Percentiles rank a stretch among this genome's conserved stretches.
Evolutionary conservation across 495 filamentous ascomycete genomes (phyloP).

Genomic region (Clohesyomyces aquaticus): DNA sequence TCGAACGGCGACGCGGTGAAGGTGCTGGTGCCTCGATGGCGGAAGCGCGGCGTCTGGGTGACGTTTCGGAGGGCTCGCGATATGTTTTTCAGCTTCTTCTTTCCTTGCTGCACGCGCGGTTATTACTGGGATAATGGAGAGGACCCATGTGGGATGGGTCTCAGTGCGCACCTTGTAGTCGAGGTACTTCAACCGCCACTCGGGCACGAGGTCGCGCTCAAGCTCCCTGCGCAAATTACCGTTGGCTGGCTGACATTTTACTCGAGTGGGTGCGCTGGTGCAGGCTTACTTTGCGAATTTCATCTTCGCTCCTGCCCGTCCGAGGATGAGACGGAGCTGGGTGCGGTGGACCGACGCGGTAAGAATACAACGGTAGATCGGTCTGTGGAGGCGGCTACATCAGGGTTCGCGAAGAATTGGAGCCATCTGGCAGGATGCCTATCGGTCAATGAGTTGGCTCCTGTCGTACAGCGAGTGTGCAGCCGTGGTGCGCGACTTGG

Average conservation of each 20-base stretch:
- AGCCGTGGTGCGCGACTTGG: not conserved
- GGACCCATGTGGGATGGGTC: too few relatives aligned
- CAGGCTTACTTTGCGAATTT: constrained; percentile 45
- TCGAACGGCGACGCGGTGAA: constrained; percentile 47
- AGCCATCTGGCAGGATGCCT: not conserved
- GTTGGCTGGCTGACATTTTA: not conserved
- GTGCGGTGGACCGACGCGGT: not conserved
- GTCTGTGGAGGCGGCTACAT: not conserved
- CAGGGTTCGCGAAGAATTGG: not conserved
- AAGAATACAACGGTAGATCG: constrained; percentile 1
- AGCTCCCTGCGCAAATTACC: constrained; percentile 61
- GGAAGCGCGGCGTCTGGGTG: constrained; percentile 57
- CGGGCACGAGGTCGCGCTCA: constrained; percentile 83
- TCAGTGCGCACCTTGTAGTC: constrained; percentile 72
- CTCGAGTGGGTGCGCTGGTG: not conserved
- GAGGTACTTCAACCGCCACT: constrained; percentile 91
- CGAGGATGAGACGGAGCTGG: too few relatives aligned
- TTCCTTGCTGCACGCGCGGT: constrained; percentile 59
- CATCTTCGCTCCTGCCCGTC: constrained; percentile 36
- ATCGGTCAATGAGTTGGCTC: not conserved
- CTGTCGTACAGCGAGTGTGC: not conserved
- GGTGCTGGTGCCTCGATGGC: constrained; percentile 31
- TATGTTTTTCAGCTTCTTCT: constrained; percentile 86
- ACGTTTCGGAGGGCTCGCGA: constrained; percentile 66
- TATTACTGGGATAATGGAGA: constrained; percentile 1